Percentiles rank a stretch among this genome's conserved stretches.
phyloP scores from a whole-genome alignment of 2,329 filamentous ascomycete genomes.

The Sordariomycetes sp. region DNA sequence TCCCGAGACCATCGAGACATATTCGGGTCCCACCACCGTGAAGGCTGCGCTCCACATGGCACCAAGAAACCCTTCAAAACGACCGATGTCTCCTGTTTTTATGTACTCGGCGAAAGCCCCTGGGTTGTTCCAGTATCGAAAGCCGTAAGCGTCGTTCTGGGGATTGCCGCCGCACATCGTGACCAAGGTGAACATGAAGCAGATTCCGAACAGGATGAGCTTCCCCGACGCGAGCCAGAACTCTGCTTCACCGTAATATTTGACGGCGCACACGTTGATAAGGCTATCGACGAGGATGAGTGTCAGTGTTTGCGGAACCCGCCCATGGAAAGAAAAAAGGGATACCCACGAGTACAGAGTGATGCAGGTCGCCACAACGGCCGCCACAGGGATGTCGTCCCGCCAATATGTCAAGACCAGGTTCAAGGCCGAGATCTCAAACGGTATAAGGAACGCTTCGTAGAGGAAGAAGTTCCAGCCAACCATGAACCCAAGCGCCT shows the following conservation, averaged over 20 bases:
- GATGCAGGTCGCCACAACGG: slow-evolving; percentile 15
- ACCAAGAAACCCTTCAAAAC: slow-evolving; percentile 61
- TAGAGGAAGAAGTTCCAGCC: slow-evolving; percentile 42
- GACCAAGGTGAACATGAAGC: slow-evolving; percentile 70
- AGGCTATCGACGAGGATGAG: slow-evolving; percentile 17
- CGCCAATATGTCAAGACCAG: slow-evolving; percentile 36
- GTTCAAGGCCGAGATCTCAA: slow-evolving; percentile 38
- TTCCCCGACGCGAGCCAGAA: slow-evolving; percentile 60
- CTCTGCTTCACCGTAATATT: slow-evolving; percentile 62
- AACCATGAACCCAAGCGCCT: slow-evolving; percentile 33
- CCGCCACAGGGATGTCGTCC: slow-evolving; percentile 10
- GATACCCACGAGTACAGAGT: no score
- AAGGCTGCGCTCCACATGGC: slow-evolving; percentile 57
- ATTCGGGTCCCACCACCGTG: slow-evolving; percentile 58
- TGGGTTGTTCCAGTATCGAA: slow-evolving; percentile 52
- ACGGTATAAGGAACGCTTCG: slow-evolving; percentile 34
- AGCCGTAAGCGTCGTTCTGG: slow-evolving; percentile 57
- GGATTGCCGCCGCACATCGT: slow-evolving; percentile 75
- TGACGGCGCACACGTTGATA: slow-evolving; percentile 57
- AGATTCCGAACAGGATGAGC: slow-evolving; percentile 54
- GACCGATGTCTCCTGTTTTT: slow-evolving; percentile 45
- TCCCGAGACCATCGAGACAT: slow-evolving; percentile 60
- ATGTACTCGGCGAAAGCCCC: slow-evolving; percentile 36
- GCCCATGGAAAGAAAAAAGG: no score
- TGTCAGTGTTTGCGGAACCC: background rate